Evolutionary conservation across 495 filamentous ascomycete genomes (phyloP).

Genomic region (Podospora pseudoanserina): DNA sequence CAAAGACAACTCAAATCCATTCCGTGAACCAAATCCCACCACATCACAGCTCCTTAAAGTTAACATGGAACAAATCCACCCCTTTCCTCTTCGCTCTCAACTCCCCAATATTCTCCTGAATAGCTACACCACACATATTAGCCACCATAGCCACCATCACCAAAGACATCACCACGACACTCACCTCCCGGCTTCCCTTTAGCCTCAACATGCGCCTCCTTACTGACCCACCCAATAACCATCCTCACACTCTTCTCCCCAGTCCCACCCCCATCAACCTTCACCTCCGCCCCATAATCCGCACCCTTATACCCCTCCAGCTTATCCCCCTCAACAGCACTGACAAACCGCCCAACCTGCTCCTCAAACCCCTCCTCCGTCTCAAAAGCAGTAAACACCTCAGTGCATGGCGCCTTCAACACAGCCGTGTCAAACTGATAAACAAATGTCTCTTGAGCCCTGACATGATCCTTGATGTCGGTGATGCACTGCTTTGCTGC

Average conservation of each 20-base stretch:
- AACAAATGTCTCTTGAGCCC: constrained; percentile 1
- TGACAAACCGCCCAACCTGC: constrained; percentile 15
- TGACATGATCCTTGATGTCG: background rate
- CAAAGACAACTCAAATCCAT: no score
- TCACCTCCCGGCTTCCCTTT: constrained; percentile 5
- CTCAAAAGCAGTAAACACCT: constrained; percentile 22
- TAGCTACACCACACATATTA: constrained; percentile 5
- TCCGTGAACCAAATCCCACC: background rate
- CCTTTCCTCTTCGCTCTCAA: constrained; percentile 14
- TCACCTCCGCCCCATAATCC: background rate
- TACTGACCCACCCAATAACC: constrained; percentile 16
- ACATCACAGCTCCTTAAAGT: constrained; percentile 15
- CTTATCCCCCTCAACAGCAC: constrained; percentile 1
- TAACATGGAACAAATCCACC: constrained; percentile 24
- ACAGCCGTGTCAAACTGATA: background rate
- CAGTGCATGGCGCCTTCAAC: constrained; percentile 20
- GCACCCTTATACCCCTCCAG: constrained; percentile 17
- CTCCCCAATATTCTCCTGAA: constrained; percentile 17
- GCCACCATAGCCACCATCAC: no score
- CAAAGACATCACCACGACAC: no score
- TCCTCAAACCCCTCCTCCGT: constrained; percentile 21
- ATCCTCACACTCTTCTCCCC: constrained; percentile 10
- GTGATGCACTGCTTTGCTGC: background rate
- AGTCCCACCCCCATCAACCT: background rate
- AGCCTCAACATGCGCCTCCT: constrained; percentile 15